A percentile compares a stretch with the other conserved stretches of the same genome.
These are phyloP conservation scores for Cordyceps pruinosa DNA, from an alignment of 2,329 filamentous ascomycete species.

Conservation along the genomic window DNA sequence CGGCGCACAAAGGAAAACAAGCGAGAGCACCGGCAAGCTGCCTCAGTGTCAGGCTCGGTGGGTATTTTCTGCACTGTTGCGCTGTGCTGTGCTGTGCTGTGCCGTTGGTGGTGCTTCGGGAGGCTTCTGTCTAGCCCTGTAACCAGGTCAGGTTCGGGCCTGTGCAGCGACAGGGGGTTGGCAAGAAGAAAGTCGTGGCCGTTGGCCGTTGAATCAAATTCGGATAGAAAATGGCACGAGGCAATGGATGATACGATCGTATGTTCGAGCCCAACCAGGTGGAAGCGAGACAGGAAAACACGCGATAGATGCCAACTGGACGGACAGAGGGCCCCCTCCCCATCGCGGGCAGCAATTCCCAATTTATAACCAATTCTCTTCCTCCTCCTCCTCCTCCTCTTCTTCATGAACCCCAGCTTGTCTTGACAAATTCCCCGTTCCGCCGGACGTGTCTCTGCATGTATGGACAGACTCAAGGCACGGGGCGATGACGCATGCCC, in stretches of 20 bases:
- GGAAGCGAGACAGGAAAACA: background rate
- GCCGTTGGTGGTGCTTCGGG: background rate
- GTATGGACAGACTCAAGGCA: background rate
- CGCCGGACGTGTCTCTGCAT: conserved; percentile 2
- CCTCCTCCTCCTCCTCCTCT: background rate
- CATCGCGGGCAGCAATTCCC: background rate
- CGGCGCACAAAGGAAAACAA: background rate
- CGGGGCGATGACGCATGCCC: background rate
- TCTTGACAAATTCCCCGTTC: background rate
- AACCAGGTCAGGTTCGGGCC: background rate
- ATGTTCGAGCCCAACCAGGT: background rate
- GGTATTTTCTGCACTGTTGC: background rate
- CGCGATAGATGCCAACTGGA: background rate
- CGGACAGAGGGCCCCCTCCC: background rate
- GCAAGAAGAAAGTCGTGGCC: background rate
- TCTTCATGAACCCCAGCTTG: background rate
- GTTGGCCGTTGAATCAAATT: background rate
- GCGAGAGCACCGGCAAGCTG: background rate
- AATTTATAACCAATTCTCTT: conserved; percentile 6
- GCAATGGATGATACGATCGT: background rate
- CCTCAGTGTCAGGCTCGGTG: background rate
- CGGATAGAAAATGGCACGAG: background rate
- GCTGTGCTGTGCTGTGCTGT: background rate
- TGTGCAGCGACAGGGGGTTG: background rate
- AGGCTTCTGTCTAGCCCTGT: background rate